Conservation (phyloP, 495 filamentous ascomycete genomes). For the Zalerion maritima region DNA sequence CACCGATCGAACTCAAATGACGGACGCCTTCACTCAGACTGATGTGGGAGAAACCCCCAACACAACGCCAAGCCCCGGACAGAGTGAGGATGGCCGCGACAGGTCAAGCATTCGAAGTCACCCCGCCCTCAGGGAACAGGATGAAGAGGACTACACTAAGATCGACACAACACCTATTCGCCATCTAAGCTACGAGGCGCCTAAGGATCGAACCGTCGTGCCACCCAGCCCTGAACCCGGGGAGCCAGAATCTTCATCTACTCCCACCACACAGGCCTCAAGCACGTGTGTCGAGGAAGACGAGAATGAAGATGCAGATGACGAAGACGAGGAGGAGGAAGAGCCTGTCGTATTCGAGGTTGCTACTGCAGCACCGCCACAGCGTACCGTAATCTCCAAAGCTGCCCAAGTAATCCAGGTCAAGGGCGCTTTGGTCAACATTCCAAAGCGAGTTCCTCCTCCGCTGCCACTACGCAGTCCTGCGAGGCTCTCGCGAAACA, state of each 20-base stretch:
- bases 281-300: constrained; percentile 9
- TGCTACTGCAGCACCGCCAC: constrained; percentile 29
- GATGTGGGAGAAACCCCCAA: constrained; percentile 34
- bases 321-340: constrained; percentile 34
- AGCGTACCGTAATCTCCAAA: constrained; percentile 32
- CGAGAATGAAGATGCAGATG: constrained; percentile 27
- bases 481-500: constrained; percentile 26
- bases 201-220: constrained; percentile 9
- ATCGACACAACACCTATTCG: constrained; percentile 33
- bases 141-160: constrained; percentile 39
- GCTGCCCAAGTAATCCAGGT: constrained; percentile 26
- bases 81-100: constrained; percentile 30
- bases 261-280: constrained; percentile 17
- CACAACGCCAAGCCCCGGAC: constrained; percentile 32
- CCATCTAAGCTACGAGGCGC: constrained; percentile 12
- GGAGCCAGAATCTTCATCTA: constrained; percentile 15
- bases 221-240: constrained; percentile 1
- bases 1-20: constrained; percentile 46
- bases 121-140: constrained; percentile 24
- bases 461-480: constrained; percentile 49
- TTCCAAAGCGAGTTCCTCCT: constrained; percentile 55
- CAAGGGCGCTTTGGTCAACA: constrained; percentile 51
- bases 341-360: constrained; percentile 38
- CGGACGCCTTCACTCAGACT: constrained; percentile 39
- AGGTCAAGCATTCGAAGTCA: constrained; percentile 17